phyloP scores from a whole-genome alignment of 768 basidiomycete genomes.

The Tubosaeta sp. region DNA sequence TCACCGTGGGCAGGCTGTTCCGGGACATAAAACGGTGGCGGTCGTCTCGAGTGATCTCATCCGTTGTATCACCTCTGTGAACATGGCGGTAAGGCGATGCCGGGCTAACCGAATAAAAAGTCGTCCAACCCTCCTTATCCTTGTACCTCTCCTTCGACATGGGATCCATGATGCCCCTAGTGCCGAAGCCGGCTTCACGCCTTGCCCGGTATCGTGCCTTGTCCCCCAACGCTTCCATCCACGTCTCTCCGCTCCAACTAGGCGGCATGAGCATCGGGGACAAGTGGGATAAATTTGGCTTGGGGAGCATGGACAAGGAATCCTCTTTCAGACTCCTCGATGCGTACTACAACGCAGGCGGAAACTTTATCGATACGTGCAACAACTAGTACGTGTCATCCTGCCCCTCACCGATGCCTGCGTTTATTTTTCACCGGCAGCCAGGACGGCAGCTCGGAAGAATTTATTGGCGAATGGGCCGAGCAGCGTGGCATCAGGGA shows the following conservation, averaged over 20 bases:
- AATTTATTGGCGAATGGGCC: conserved; percentile 48
- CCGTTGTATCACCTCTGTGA: not conserved
- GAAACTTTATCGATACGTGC: conserved; percentile 48
- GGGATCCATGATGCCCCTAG: conserved; percentile 2
- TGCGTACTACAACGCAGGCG: conserved; percentile 41
- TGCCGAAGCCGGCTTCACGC: conserved; percentile 27
- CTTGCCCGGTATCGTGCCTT: conserved; percentile 40
- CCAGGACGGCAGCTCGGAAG: conserved; percentile 39
- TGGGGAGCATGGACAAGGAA: conserved; percentile 44
- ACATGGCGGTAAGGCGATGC: not conserved
- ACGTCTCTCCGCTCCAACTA: conserved; percentile 46
- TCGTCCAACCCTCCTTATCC: not conserved
- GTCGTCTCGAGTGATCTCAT: not conserved
- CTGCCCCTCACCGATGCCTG: not conserved
- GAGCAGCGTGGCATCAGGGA: conserved; percentile 38
- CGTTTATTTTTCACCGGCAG: conserved; percentile 11
- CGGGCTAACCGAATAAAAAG: not conserved
- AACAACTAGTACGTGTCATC: conserved; percentile 38
- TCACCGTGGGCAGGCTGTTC: not conserved
- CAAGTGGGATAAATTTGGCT: conserved; percentile 33
- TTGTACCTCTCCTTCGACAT: not conserved
- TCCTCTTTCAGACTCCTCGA: conserved; percentile 43
- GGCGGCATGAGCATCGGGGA: conserved; percentile 49
- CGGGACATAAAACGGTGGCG: not conserved
- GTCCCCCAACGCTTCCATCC: conserved; percentile 39